Conservation (phyloP, 2,329 filamentous ascomycete genomes). For the Penicillium decumbens region DNA sequence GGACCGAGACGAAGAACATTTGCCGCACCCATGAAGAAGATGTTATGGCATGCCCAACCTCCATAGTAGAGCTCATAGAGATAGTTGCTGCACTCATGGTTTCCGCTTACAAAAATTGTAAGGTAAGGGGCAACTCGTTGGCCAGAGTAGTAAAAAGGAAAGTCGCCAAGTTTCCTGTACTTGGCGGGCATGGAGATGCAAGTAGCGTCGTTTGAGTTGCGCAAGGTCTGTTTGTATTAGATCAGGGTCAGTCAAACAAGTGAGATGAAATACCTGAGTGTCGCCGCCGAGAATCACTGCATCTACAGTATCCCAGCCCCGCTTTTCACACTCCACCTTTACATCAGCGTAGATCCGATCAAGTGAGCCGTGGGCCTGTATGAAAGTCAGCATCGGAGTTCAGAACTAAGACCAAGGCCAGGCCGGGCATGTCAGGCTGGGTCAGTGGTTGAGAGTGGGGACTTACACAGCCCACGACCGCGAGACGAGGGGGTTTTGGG, state of each 20-base stretch:
- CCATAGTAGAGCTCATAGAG: constrained; percentile 92
- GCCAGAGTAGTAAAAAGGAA: constrained; percentile 90
- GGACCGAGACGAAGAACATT: constrained; percentile 81
- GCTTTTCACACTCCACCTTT: constrained; percentile 60
- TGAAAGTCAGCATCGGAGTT: constrained; percentile 10
- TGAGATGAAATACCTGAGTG: constrained; percentile 62
- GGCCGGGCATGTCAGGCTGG: neutral
- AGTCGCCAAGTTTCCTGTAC: constrained; percentile 84
- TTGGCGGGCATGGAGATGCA: constrained; percentile 87
- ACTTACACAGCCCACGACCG: constrained; percentile 80
- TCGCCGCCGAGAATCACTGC: constrained; percentile 92
- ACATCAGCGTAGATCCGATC: constrained; percentile 86
- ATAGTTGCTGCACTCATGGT: constrained; percentile 90
- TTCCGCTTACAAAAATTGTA: constrained; percentile 88
- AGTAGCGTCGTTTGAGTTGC: constrained; percentile 81
- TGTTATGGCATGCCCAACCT: constrained; percentile 93
- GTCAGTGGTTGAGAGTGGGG: neutral
- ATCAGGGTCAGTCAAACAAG: neutral
- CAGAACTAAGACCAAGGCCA: neutral
- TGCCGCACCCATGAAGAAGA: constrained; percentile 93
- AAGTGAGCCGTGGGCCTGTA: constrained; percentile 81
- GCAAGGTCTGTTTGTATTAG: constrained; percentile 58
- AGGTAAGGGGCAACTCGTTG: constrained; percentile 71
- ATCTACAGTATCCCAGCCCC: constrained; percentile 77
- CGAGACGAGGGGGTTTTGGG: constrained; percentile 57